A percentile compares a stretch with the other conserved stretches of the same genome.
These are phyloP conservation scores for Zygosaccharomyces lentus DNA, from an alignment of 805 yeast genomes.

Conservation along the genomic window DNA sequence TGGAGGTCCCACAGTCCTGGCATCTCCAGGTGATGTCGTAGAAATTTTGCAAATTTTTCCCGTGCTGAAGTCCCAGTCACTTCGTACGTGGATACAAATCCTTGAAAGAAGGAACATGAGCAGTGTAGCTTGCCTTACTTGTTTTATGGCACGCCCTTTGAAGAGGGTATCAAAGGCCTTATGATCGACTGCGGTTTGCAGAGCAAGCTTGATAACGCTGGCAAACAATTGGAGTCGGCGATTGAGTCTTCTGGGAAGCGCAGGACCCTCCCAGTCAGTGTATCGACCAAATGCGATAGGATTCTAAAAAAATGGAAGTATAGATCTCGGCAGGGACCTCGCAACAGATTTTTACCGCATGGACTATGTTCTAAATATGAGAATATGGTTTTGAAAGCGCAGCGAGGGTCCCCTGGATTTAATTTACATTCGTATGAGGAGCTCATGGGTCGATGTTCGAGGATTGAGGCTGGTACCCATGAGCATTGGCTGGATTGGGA, in stretches of 20 bases:
- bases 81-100: background rate
- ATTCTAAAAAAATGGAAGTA: slow-evolving; percentile 16
- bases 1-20: background rate
- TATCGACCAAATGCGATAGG: background rate
- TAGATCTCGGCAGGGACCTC: slow-evolving; percentile 7
- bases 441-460: slow-evolving; percentile 9
- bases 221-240: slow-evolving; percentile 4
- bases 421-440: slow-evolving; percentile 12
- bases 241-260: background rate
- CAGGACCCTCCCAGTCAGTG: background rate
- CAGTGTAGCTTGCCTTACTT: background rate
- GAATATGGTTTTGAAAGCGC: slow-evolving; percentile 9
- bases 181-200: slow-evolving; percentile 4
- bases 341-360: slow-evolving; percentile 12
- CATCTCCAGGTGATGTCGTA: background rate
- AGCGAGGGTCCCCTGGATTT: slow-evolving; percentile 7
- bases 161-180: background rate
- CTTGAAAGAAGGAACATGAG: background rate
- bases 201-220: slow-evolving; percentile 5
- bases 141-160: background rate
- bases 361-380: slow-evolving; percentile 9
- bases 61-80: background rate
- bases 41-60: slow-evolving; percentile 4
- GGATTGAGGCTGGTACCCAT: slow-evolving; percentile 12
- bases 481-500: slow-evolving; percentile 16